phyloP scores from a whole-genome alignment of 2,329 filamentous ascomycete genomes.

The Cladosporium halotolerans region DNA sequence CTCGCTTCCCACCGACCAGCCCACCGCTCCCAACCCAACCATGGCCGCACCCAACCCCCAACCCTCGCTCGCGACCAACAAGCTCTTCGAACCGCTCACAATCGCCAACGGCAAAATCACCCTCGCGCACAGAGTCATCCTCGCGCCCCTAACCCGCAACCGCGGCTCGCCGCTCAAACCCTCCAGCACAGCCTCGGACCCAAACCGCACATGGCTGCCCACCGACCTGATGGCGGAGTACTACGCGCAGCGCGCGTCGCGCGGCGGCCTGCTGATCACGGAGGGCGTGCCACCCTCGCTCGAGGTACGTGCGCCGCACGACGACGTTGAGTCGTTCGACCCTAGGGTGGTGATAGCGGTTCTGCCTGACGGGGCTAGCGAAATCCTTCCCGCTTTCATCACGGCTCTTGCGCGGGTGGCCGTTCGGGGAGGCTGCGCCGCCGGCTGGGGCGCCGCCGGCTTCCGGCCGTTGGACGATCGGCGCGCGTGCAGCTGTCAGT shows the following conservation, averaged over 20 bases:
- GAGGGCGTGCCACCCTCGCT: conserved; percentile 30
- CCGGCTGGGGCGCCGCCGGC: too few species aligned
- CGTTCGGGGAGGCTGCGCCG: too few species aligned
- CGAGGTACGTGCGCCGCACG: background rate
- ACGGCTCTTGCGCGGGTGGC: background rate
- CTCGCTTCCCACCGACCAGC: too few species aligned
- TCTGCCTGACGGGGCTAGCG: background rate
- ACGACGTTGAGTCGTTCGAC: too few species aligned
- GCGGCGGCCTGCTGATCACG: conserved; percentile 30
- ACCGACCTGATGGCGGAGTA: conserved; percentile 34
- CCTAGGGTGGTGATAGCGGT: too few species aligned
- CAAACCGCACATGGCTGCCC: conserved; percentile 31
- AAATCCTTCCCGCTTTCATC: background rate
- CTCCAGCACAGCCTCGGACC: conserved; percentile 39
- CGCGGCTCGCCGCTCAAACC: conserved; percentile 38
- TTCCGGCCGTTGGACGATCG: too few species aligned
- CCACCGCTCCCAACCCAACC: too few species aligned
- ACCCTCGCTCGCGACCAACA: background rate
- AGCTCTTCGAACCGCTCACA: conserved; percentile 39
- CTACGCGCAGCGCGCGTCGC: conserved; percentile 28
- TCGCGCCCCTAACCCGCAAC: conserved; percentile 53
- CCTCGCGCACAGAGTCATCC: conserved; percentile 48
- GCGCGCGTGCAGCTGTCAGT: too few species aligned
- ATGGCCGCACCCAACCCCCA: too few species aligned
- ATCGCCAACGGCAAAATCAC: conserved; percentile 38